Conservation (phyloP, 2,329 filamentous ascomycete species). For the Didymella sp. region DNA sequence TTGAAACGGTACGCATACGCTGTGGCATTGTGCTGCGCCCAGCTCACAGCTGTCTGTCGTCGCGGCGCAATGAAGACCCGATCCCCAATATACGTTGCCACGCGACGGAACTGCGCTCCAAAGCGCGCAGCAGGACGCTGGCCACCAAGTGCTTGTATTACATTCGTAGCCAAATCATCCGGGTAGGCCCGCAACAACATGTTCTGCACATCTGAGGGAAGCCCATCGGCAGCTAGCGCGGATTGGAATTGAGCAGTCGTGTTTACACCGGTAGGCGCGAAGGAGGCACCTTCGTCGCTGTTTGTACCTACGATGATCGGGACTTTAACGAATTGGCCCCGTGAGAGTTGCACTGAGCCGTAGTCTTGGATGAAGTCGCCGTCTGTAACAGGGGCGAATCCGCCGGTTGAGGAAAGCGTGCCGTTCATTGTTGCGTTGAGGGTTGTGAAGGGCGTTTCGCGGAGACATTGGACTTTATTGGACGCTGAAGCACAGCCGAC, state of each 20-base stretch:
- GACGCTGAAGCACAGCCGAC: conserved; percentile 23
- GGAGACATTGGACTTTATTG: conserved; percentile 55
- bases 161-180: conserved; percentile 23
- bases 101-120: conserved; percentile 58
- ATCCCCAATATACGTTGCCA: conserved; percentile 59
- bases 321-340: conserved; percentile 67
- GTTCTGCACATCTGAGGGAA: neutral
- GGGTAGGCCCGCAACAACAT: conserved; percentile 25
- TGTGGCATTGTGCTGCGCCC: conserved; percentile 54
- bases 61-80: conserved; percentile 61
- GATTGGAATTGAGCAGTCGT: conserved; percentile 58
- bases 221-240: conserved; percentile 23
- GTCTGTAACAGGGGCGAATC: conserved; percentile 57
- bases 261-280: conserved; percentile 61
- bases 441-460: conserved; percentile 63
- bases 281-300: conserved; percentile 67
- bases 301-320: conserved; percentile 68
- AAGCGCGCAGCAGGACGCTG: conserved; percentile 20
- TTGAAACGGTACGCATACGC: conserved; percentile 68
- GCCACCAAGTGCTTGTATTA: conserved; percentile 21
- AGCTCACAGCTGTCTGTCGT: conserved; percentile 57
- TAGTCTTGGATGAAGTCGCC: conserved; percentile 61
- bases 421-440: conserved; percentile 62
- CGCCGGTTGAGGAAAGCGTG: conserved; percentile 34
- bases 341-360: conserved; percentile 59